These are phyloP conservation scores for Globisporangium camurandrum DNA, from an alignment of 352 stramenopile genomes.

Conservation along the genomic window DNA sequence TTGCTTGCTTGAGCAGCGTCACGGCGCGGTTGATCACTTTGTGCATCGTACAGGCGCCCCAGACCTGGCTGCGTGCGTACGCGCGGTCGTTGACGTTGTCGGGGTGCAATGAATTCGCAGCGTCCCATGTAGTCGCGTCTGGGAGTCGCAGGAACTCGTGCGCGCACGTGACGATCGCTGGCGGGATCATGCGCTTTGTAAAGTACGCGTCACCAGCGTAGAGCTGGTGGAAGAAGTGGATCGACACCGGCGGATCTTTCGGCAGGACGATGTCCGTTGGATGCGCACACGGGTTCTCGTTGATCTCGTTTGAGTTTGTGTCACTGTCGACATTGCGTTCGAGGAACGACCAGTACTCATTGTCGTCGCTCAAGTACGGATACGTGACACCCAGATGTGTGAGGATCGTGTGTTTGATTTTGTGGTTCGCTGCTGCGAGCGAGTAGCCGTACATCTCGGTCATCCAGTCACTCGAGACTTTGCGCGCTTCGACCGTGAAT, in stretches of 20 bases:
- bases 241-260: constrained; percentile 22
- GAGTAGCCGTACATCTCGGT: constrained; percentile 53
- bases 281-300: constrained; percentile 27
- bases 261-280: constrained; percentile 26
- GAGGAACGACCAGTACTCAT: constrained; percentile 43
- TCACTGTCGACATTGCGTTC: constrained; percentile 4
- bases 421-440: constrained; percentile 37
- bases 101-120: not conserved
- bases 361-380: constrained; percentile 18
- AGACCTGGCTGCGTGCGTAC: not conserved
- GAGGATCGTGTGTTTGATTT: constrained; percentile 47
- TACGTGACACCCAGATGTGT: constrained; percentile 36
- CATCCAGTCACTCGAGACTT: constrained; percentile 30
- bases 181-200: constrained; percentile 27
- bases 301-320: constrained; percentile 1
- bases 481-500: constrained; percentile 12
- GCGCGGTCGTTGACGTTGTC: not conserved
- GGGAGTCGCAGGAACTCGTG: constrained; percentile 4
- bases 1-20: not conserved
- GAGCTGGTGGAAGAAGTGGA: constrained; percentile 50
- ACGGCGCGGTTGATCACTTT: not conserved
- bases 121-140: not conserved
- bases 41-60: not conserved
- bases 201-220: constrained; percentile 26
- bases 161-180: constrained; percentile 7